Base-by-base conservation (phyloP, 208 protist species). In the Herpetomonas samuelpessoai region DNA sequence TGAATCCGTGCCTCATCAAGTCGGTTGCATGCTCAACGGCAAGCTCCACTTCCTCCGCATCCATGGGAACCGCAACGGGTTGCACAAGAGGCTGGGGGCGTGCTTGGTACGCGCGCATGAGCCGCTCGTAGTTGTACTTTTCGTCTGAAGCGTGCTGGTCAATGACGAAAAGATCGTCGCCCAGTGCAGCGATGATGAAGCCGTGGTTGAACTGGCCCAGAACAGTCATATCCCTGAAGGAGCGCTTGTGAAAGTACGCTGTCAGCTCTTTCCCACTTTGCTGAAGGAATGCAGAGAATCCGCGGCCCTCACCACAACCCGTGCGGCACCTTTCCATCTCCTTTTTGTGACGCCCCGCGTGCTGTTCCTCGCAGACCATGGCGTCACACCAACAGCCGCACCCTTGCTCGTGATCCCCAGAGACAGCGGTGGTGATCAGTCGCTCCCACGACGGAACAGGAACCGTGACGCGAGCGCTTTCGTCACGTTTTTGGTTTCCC, bases 141-240 rank as follows among this genome's bases (percentile, higher is more conserved):
- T 98, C 96, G 60, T 98, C 96, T 1, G 93, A 90, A 9, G 96
- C 96, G 70, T 98, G 96, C 70, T 98, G 96, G 62, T 98, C 96
- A 46, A 98, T 85, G 39, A 98, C 86, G 59, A 97, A 97, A 14
- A 97, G 55, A 52, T 97, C 88, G 46, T 91, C 72, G 2, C 62
- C 64, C 38, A 95, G 60, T 2, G 62, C 53, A 14, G 88, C 73
- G 38, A 98, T 65, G 64, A 98, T 97, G 73, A 98, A 98, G 56
- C 93, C 93, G 60, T 93, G 80, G 71, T 98, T 98, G 68, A 97
- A 98, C 76, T 98, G 95, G 0, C 95, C 95, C 38, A 96, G 71
- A 51, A 98, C 71, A 28, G 63, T 60, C 92, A 98, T 91, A 50
- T 93, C 63, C 28, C 66, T 77, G 62, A 98, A 97, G 30, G 85